Base-by-base conservation (phyloP, 1,139 yeast species). In the Scheffersomyces lignicola region DNA sequence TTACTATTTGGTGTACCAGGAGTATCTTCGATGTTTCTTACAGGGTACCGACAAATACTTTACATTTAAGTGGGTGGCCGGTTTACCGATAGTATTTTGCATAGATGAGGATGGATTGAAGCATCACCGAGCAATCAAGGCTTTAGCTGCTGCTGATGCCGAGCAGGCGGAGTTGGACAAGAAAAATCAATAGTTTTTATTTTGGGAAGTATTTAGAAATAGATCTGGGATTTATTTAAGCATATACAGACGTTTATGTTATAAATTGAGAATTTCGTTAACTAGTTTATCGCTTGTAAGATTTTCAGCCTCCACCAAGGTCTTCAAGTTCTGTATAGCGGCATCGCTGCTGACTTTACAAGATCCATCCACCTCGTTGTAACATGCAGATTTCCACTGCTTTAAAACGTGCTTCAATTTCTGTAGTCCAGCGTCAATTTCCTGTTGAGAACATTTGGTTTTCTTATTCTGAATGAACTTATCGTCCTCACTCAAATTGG, bases 1-100 rank as follows among this genome's bases (percentile, higher is more conserved):
- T 48, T 69, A 54, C 48, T 70, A 67, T 42, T 61, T 75, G 41
- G 87, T 87, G 11, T 87, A 86, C 57, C 79, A 73, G 51, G 88
- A 85, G 57, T 84, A 82, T 52, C 65, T 86, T 49, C 75, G 94
- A 46, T 64, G 79, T 30, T 76, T 77, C 54, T 68, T 82, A 43
- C 69, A 71, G 30, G 79, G 78, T 12, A 66, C 68, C 11, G 72
- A 76, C 28, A 54, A 68, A 14, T 72, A 72, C 34, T 87, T 73
- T 53, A 55, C 58, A 35, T 73, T 78, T 48, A 64, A 67, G 17
- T 75, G 85, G 76, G 62, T 69, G 30, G 65, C 60, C 41, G 75
- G 76, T 4, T 54, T 65, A 29, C 72, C 73, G 0, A 41, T 56
- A 21, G 64, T 67, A 10, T 40, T 34, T 14, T 65, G 67, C 39